Base-by-base conservation (phyloP, 2,329 filamentous ascomycete species). In the Hymenoscyphus scutula region DNA sequence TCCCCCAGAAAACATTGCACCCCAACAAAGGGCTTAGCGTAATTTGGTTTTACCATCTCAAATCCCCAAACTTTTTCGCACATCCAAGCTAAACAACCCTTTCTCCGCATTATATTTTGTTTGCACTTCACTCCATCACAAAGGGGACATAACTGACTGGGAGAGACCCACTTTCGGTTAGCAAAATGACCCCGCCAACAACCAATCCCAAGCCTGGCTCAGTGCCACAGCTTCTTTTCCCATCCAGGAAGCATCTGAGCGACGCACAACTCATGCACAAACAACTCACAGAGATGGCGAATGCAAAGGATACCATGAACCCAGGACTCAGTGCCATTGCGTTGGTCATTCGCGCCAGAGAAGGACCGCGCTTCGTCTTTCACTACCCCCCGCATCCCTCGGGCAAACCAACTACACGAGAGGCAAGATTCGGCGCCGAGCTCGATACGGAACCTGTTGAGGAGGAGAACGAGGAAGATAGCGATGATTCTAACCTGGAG, bases 351-450 rank as follows among this genome's bases (percentile, higher is more conserved):
- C 68, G 89, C 67, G 90, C 89, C 37, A 86, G 89, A 67, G 89
- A 91, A 69, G 91, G 92, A 17, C 90, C 92, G 30, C 86, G 87
- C 67, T 89, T 95, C 70, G 89, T 95, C 70, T 96, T 93, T 76
- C 91, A 96, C 76, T 95, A 95, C 72, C 92, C 92, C n/a, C 83
- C 87, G 69, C 76, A 79, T 71, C 75, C 80, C 67, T 76, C 78
- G 62, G 74, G 74, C 37, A 68, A 76, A 45, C 72, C 76, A 61
- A 70, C 75, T 25, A 64, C 70, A 34, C 58, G 65, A 13, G 64
- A 66, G 51, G 61, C 63, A 13, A 64, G 71, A 53, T 73, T 71
- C 41, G 72, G 73, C 29, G 75, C 74, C 30, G 70, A 76, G 62
- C 63, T 76, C 45, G 65, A 75, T 66, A 62, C 68, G 63, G 57